Evolutionary conservation across 805 yeast genomes (phyloP).

Genomic region (Nakazawaea laoshanensis): DNA sequence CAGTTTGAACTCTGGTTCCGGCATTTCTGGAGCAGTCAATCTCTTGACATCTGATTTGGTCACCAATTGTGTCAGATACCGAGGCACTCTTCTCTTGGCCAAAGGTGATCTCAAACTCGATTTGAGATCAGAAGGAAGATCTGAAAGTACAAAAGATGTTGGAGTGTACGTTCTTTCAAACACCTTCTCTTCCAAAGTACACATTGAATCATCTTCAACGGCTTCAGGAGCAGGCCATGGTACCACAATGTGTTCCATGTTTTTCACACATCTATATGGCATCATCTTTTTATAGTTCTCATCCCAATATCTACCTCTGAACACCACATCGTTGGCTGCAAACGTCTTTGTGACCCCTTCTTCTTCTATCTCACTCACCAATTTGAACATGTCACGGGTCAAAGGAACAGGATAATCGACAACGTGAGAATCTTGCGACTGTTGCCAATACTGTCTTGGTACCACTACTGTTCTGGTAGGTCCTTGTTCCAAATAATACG

Average conservation of each 20-base stretch:
- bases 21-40: slow-evolving; percentile 70
- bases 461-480: slow-evolving; percentile 54
- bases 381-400: slow-evolving; percentile 50
- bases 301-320: slow-evolving; percentile 67
- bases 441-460: slow-evolving; percentile 68
- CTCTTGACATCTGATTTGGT: slow-evolving; percentile 54
- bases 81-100: slow-evolving; percentile 34
- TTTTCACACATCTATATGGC: slow-evolving; percentile 71
- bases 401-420: slow-evolving; percentile 61
- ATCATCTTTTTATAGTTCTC: slow-evolving; percentile 61
- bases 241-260: slow-evolving; percentile 58
- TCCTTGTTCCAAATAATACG: slow-evolving; percentile 60
- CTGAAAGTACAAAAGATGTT: slow-evolving; percentile 54
- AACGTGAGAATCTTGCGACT: slow-evolving; percentile 64
- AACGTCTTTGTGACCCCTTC: slow-evolving; percentile 58
- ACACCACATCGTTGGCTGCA: slow-evolving; percentile 68
- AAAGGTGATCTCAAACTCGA: slow-evolving; percentile 68
- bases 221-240: slow-evolving; percentile 85
- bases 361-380: slow-evolving; percentile 68
- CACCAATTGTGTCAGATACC: slow-evolving; percentile 39
- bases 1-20: slow-evolving; percentile 54
- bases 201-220: slow-evolving; percentile 44
- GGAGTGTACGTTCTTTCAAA: slow-evolving; percentile 71
- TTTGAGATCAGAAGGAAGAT: slow-evolving; percentile 62
- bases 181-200: slow-evolving; percentile 48